Percentiles rank a stretch among this genome's conserved stretches.
Conservation (phyloP, 202 grass and related monocot species). For the Brachypodium distachyon region DNA sequence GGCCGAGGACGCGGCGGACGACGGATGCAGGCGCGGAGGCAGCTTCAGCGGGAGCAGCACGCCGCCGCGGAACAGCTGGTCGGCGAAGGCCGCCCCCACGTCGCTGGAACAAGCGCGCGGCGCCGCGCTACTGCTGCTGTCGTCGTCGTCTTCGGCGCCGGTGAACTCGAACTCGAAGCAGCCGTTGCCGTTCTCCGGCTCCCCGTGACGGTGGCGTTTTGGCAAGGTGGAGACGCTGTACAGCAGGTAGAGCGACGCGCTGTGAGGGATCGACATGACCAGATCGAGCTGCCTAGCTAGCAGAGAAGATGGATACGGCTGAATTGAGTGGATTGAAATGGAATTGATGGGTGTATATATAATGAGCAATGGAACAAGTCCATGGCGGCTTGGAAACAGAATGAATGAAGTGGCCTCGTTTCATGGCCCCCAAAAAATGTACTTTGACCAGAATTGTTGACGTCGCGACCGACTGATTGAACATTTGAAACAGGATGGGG, state of each 20-base stretch:
- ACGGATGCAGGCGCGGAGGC: conserved; percentile 44
- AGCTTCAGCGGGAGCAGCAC: conserved; percentile 56
- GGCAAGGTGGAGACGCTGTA: conserved; percentile 4
- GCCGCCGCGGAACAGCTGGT: conserved; percentile 36
- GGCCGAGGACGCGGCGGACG: conserved; percentile 22
- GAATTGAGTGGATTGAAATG: too few species aligned
- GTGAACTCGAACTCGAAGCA: conserved; percentile 30
- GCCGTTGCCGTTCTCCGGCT: neutral
- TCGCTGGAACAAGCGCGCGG: conserved; percentile 20
- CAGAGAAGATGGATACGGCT: too few species aligned
- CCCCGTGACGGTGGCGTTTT: neutral
- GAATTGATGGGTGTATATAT: conserved; percentile 2
- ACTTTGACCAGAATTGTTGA: conserved; percentile 14
- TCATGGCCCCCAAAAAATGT: conserved; percentile 18
- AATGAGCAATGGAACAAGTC: too few species aligned
- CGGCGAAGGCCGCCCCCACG: conserved; percentile 20
- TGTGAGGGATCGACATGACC: conserved; percentile 34
- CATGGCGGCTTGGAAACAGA: neutral
- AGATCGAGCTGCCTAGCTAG: too few species aligned
- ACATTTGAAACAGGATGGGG: too few species aligned
- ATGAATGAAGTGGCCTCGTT: conserved; percentile 19
- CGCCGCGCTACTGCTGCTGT: neutral
- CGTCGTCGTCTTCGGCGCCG: neutral
- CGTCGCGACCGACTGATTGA: neutral
- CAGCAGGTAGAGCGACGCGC: conserved; percentile 49